These are phyloP conservation scores for Penicillium ochrochloron DNA, from an alignment of 495 filamentous ascomycete species.

Conservation along the genomic window DNA sequence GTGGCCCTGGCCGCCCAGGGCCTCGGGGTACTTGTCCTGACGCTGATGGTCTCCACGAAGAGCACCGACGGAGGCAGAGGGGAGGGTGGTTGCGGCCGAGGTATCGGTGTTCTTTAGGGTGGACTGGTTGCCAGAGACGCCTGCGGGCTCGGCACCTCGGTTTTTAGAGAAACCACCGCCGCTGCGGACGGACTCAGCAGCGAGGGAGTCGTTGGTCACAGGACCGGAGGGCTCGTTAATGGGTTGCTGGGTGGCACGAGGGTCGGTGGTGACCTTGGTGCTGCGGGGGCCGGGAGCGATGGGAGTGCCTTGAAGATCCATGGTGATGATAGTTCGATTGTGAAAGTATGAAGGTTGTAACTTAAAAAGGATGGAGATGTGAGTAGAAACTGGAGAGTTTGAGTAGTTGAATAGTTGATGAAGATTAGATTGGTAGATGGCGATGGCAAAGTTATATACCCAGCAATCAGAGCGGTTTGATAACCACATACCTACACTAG, in stretches of 20 bases:
- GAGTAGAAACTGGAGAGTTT: conserved; percentile 6
- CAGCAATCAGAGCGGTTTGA: neutral
- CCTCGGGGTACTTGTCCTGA: conserved; percentile 54
- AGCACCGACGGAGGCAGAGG: conserved; percentile 52
- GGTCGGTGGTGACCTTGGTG: conserved; percentile 59
- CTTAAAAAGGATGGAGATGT: neutral
- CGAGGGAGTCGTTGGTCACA: conserved; percentile 66
- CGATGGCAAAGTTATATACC: conserved; percentile 5
- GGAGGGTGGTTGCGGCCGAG: conserved; percentile 54
- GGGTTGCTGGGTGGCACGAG: conserved; percentile 43
- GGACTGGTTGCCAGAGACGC: conserved; percentile 50
- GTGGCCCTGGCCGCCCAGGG: conserved; percentile 53
- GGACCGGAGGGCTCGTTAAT: conserved; percentile 59
- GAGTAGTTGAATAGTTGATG: conserved; percentile 3
- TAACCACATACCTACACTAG: neutral
- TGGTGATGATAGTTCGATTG: conserved; percentile 28
- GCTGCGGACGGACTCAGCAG: conserved; percentile 59
- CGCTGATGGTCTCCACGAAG: conserved; percentile 51
- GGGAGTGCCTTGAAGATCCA: conserved; percentile 57
- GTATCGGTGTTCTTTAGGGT: conserved; percentile 63
- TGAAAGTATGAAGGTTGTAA: neutral
- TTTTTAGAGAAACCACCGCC: conserved; percentile 60
- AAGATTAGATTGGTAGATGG: neutral
- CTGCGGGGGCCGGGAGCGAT: conserved; percentile 41
- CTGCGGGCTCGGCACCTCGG: conserved; percentile 52